phyloP scores from a whole-genome alignment of 2,329 filamentous ascomycete genomes.

The Arthroderma sp. region DNA sequence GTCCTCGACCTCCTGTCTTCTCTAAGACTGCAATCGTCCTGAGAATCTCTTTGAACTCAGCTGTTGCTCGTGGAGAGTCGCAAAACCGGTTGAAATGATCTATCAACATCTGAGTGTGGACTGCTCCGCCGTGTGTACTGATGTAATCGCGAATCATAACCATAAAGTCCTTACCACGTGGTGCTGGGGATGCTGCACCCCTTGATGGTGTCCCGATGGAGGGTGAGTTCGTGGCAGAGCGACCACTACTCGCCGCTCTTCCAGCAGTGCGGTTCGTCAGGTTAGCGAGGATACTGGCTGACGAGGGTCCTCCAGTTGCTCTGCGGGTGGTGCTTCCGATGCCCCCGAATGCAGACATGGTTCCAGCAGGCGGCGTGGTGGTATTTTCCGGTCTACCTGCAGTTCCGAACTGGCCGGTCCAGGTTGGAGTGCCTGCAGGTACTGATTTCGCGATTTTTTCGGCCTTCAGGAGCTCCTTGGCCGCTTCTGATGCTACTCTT shows the following conservation, averaged over 20 bases:
- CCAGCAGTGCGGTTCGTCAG: slow-evolving; percentile 19
- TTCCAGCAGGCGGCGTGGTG: slow-evolving; percentile 1
- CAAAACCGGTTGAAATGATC: slow-evolving; percentile 82
- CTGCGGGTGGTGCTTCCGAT: slow-evolving; percentile 23
- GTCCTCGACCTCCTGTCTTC: slow-evolving; percentile 34
- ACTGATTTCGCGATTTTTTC: slow-evolving; percentile 58
- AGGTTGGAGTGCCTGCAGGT: slow-evolving; percentile 76
- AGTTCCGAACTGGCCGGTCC: slow-evolving; percentile 76
- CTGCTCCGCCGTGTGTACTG: slow-evolving; percentile 59
- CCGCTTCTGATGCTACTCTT: slow-evolving; percentile 63
- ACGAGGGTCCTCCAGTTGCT: slow-evolving; percentile 25
- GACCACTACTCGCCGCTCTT: slow-evolving; percentile 2
- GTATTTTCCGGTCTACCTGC: slow-evolving; percentile 54
- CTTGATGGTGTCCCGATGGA: slow-evolving; percentile 23
- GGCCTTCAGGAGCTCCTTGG: slow-evolving; percentile 59
- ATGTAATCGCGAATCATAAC: slow-evolving; percentile 68
- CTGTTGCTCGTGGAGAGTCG: slow-evolving; percentile 51
- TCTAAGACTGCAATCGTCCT: slow-evolving; percentile 62
- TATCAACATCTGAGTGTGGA: slow-evolving; percentile 71
- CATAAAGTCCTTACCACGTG: slow-evolving; percentile 50
- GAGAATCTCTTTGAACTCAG: slow-evolving; percentile 71
- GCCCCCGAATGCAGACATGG: slow-evolving; percentile 9
- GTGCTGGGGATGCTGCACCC: slow-evolving; percentile 4
- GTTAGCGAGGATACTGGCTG: slow-evolving; percentile 27
- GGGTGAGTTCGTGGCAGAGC: slow-evolving; percentile 12